Evolutionary conservation across 148 eudicot genomes (phyloP).

Genomic region (Drosera capensis): DNA sequence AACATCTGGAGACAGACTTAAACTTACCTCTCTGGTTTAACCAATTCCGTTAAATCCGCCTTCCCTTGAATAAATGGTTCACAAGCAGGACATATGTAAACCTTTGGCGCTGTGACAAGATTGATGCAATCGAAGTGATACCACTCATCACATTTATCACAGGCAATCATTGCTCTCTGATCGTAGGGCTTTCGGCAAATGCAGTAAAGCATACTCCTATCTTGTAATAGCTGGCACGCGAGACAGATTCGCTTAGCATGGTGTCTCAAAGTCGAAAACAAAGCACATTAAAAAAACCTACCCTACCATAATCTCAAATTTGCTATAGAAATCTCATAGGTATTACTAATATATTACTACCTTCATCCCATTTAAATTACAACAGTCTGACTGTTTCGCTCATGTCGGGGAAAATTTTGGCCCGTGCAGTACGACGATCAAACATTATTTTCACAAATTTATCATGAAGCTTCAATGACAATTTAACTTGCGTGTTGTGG

Average conservation of each 20-base stretch:
- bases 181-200: slow-evolving; percentile 90
- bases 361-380: too few species aligned
- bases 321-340: too few species aligned
- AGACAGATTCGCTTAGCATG: neutral
- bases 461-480: too few species aligned
- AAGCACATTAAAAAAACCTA: neutral
- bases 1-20: neutral
- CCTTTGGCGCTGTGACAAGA: slow-evolving; percentile 48
- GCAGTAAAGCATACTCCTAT: slow-evolving; percentile 82
- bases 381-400: too few species aligned
- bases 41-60: slow-evolving; percentile 13
- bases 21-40: slow-evolving; percentile 36
- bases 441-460: too few species aligned
- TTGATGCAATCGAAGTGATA: slow-evolving; percentile 93
- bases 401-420: neutral
- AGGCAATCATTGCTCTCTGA: slow-evolving; percentile 86
- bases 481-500: too few species aligned
- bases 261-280: neutral
- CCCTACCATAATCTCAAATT: too few species aligned
- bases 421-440: too few species aligned
- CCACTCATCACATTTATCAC: slow-evolving; percentile 98
- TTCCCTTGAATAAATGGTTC: slow-evolving; percentile 29
- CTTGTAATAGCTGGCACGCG: slow-evolving; percentile 48
- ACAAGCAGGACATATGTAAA: slow-evolving; percentile 89
- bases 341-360: too few species aligned